Evolutionary conservation across 371 early-diverging fungal genomes (phyloP), one percentile per base, ranked within the genome.

Genomic region (Mortierella polycephala): DNA sequence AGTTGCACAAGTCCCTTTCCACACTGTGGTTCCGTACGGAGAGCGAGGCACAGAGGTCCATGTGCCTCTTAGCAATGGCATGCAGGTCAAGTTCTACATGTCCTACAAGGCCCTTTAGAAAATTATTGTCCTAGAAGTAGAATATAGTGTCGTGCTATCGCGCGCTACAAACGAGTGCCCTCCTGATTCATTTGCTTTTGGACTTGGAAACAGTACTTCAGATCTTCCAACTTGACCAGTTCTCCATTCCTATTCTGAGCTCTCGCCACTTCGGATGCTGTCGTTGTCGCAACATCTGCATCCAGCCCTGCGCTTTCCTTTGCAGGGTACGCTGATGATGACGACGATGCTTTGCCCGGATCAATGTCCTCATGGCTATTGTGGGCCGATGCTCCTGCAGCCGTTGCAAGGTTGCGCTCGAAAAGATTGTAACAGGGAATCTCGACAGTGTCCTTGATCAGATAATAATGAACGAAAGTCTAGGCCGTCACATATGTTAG

Each of bases 381-480:
- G 18, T 56, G 41, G 6, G 40, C 45, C 14, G 54, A 49, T 6
- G 64, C 64, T 10, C 57, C 67, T 41, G 63, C 16, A 20, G 51
- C 42, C 1, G 62, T 59, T 1, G 65, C 50, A 13, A 60, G 60
- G 11, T 82, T 85, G 30, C 74, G 64, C 50, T 82, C 81, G 58
- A 84, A 85, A 7, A 87, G 74, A 16, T 81, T 77, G 30, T 82
- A 82, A 23, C 85, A 84, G 11, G 85, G 85, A 46, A 85, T 84
- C 64, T 87, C 87, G 11, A 87, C 82, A 0, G 84, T 87, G 47
- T 82, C 71, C n/a, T 67, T 70, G 18, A 80, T 60, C 54, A 83
- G 51, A 37, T 83, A 83, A 67, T 81, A 76, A 20, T 81, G 72
- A 2, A 83, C 82, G 50, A 59, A 68, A 7, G 61, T 70, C 60